Conservation (phyloP, 768 basidiomycete genomes). For the Antrodiella citrinella region DNA sequence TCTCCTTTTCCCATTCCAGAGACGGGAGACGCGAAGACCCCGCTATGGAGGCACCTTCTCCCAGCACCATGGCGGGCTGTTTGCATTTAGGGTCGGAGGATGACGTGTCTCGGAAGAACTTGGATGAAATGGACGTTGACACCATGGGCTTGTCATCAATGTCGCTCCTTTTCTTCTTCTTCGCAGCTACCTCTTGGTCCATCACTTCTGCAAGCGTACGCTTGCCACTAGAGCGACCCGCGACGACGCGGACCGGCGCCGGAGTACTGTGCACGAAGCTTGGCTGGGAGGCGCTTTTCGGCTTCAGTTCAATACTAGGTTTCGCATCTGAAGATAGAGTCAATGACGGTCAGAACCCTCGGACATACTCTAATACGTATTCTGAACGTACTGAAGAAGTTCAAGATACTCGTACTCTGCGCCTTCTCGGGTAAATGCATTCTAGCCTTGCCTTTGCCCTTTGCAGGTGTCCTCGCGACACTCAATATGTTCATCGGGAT, state of each 20-base stretch:
- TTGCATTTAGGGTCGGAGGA: constrained; percentile 5
- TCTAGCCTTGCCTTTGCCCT: constrained; percentile 40
- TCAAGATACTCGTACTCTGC: constrained; percentile 36
- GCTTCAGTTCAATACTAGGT: constrained; percentile 2
- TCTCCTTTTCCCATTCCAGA: constrained; percentile 33
- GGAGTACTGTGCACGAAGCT: neutral
- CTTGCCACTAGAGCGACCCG: constrained; percentile 66
- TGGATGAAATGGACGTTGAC: constrained; percentile 11
- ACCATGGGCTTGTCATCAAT: constrained; percentile 8
- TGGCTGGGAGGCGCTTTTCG: constrained; percentile 9
- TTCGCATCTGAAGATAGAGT: constrained; percentile 1
- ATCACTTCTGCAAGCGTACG: constrained; percentile 63
- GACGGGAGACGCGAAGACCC: constrained; percentile 27
- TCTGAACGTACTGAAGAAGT: constrained; percentile 52
- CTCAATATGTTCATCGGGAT: constrained; percentile 16
- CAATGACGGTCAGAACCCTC: neutral
- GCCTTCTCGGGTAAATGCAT: constrained; percentile 11
- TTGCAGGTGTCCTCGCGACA: constrained; percentile 22
- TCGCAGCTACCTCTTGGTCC: constrained; percentile 52
- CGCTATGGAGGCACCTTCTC: constrained; percentile 15
- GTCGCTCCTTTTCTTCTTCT: constrained; percentile 37
- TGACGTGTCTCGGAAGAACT: constrained; percentile 14
- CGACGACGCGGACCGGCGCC: constrained; percentile 20
- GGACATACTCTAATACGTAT: neutral
- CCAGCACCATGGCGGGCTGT: neutral